These are phyloP conservation scores for Rubroboletus satanas DNA, from an alignment of 768 basidiomycete genomes.

Conservation along the genomic window DNA sequence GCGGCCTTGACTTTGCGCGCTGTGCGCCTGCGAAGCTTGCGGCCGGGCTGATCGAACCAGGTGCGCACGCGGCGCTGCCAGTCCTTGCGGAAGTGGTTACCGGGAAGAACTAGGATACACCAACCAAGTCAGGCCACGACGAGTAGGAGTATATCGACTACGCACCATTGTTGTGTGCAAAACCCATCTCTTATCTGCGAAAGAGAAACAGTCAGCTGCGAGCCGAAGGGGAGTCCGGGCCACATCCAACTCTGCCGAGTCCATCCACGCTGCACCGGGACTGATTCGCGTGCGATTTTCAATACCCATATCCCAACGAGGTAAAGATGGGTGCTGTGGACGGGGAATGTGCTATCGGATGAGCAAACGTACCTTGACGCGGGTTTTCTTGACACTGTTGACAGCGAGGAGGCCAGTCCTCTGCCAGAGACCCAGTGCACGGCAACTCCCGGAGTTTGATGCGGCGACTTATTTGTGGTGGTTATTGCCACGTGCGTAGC, in stretches of 20 bases:
- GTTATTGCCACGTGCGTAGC: too few species aligned
- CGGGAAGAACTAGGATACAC: constrained; percentile 66
- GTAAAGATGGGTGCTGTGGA: background rate
- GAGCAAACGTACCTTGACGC: constrained; percentile 31
- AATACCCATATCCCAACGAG: background rate
- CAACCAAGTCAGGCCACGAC: constrained; percentile 6
- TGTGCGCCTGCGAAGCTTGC: constrained; percentile 91
- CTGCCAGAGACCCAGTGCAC: constrained; percentile 1
- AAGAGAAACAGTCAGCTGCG: constrained; percentile 12
- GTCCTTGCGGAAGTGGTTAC: constrained; percentile 97
- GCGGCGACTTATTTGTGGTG: constrained; percentile 27
- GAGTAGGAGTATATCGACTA: constrained; percentile 27
- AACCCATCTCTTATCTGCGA: constrained; percentile 34
- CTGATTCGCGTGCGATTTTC: background rate
- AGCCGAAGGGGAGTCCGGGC: background rate
- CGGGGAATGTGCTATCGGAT: background rate
- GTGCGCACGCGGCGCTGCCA: constrained; percentile 96
- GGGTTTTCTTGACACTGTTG: constrained; percentile 31
- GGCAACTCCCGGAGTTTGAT: constrained; percentile 27
- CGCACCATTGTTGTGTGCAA: constrained; percentile 35
- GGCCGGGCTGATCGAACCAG: constrained; percentile 99
- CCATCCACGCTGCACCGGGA: constrained; percentile 23
- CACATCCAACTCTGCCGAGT: constrained; percentile 17
- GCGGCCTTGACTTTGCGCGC: constrained; percentile 92
- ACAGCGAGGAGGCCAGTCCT: constrained; percentile 12